Evolutionary conservation across 2,329 filamentous ascomycete species (phyloP), one percentile per base, ranked within the genome.

Genomic region (Ceratocystiopsis brevicomis): DNA sequence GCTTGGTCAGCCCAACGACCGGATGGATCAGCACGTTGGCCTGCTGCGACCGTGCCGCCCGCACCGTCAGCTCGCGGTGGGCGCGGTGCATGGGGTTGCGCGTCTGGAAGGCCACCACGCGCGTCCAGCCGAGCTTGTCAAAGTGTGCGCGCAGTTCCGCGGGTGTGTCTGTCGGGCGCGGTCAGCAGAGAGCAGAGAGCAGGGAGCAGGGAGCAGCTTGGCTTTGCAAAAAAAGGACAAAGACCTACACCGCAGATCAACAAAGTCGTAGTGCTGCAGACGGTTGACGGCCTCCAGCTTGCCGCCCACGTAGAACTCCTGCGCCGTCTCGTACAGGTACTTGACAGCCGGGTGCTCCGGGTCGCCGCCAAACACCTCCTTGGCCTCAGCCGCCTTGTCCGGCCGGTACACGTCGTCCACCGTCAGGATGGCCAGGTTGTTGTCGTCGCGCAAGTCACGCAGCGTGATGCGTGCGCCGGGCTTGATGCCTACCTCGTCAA

Each of bases 21-120:
- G 90, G 90, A 69, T 98, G 90, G 62, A 98, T 98, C 57, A 98
- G 81, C 53, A 98, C 90, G 61, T 98, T 98, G 61, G 90, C 90
- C 63, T 95, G 87, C 64, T 92, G 84, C 45, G 82, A 82, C 56
- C 90, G 88, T 52, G 90, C 90, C 53, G 90, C 90, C 57, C 90
- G 86, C 57, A 98, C 90, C 47, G 90, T 98, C 63, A 98, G 69
- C 69, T 98, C 90, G 65, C 90, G 78, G 67, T 98, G 90, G 61
- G 90, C 90, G 57, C 90, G 82, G 71, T 98, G 90, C 90, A 98
- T 98, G 54, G 90, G 90, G 68, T 98, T 98, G 62, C 87, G 72
- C 51, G 90, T 98, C 73, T 98, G 90, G 81, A 98, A 98, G 58
- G 90, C 90, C 51, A 98, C 90, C 54, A 98, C 88, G 62, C 81